Conservation (phyloP, 176 grass and related monocot genomes). For the Triticum timopheevii region DNA sequence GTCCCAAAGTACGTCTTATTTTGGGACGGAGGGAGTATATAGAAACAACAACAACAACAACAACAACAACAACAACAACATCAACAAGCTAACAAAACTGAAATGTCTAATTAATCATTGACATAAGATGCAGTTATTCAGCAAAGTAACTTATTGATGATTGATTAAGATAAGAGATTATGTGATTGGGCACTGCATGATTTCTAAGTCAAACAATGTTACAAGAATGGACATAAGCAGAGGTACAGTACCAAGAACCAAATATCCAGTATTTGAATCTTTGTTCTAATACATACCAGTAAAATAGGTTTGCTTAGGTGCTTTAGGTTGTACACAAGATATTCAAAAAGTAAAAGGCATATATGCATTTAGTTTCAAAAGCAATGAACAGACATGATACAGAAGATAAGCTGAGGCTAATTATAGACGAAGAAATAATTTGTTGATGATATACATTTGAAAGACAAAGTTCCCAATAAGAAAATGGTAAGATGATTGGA, state of each 20-base stretch:
- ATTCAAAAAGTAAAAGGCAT: background rate
- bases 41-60: background rate
- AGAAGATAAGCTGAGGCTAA: background rate
- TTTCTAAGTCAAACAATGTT: background rate
- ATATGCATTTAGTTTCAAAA: slow-evolving; percentile 17
- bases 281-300: background rate
- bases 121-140: background rate
- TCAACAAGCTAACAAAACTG: background rate
- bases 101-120: background rate
- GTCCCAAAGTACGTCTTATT: too few relatives aligned
- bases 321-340: background rate
- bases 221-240: background rate
- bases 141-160: background rate
- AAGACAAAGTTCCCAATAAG: background rate
- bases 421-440: background rate
- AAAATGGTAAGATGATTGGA: background rate
- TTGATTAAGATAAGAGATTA: background rate
- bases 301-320: background rate
- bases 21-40: background rate
- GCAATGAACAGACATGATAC: background rate
- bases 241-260: background rate
- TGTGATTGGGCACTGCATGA: background rate
- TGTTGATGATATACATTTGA: background rate
- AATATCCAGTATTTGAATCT: background rate
- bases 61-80: background rate